These are phyloP conservation scores for Thelonectria rubi DNA, from an alignment of 2,329 filamentous ascomycete species.

Conservation along the genomic window DNA sequence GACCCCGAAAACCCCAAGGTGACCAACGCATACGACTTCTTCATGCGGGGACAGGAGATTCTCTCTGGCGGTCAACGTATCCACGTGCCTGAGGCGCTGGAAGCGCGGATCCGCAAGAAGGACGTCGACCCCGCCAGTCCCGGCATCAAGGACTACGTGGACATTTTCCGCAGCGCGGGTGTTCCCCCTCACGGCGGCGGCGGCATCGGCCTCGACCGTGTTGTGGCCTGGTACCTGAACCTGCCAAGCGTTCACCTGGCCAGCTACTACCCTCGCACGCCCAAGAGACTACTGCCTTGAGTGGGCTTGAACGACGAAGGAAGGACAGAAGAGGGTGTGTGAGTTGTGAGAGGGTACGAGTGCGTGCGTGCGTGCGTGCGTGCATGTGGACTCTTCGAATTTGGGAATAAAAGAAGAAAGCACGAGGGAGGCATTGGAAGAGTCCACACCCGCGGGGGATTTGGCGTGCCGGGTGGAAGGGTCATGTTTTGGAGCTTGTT, in stretches of 20 bases:
- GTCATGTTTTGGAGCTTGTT: conserved; percentile 13
- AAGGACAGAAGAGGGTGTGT: conserved; percentile 11
- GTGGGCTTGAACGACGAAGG: conserved; percentile 8
- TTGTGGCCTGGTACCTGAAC: conserved; percentile 73
- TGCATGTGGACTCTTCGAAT: conserved; percentile 10
- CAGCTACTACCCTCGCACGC: conserved; percentile 67
- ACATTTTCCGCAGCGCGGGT: conserved; percentile 81
- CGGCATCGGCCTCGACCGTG: conserved; percentile 88
- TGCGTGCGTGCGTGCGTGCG: neutral
- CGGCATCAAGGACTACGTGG: conserved; percentile 90
- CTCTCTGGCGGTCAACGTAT: conserved; percentile 93
- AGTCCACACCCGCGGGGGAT: neutral
- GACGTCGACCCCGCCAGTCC: conserved; percentile 79
- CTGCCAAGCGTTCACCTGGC: conserved; percentile 68
- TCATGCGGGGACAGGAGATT: conserved; percentile 92
- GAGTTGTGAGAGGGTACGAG: neutral
- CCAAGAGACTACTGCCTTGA: conserved; percentile 66
- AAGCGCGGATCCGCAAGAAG: conserved; percentile 78
- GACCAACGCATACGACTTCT: conserved; percentile 80
- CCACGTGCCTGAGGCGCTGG: conserved; percentile 78
- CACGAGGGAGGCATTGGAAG: neutral
- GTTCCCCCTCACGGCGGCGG: conserved; percentile 91
- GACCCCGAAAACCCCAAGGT: conserved; percentile 70
- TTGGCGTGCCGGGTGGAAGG: conserved; percentile 1
- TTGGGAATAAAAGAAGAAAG: conserved; percentile 5